Conservation (phyloP, 495 filamentous ascomycete species). For the Talaromyces adpressus region DNA sequence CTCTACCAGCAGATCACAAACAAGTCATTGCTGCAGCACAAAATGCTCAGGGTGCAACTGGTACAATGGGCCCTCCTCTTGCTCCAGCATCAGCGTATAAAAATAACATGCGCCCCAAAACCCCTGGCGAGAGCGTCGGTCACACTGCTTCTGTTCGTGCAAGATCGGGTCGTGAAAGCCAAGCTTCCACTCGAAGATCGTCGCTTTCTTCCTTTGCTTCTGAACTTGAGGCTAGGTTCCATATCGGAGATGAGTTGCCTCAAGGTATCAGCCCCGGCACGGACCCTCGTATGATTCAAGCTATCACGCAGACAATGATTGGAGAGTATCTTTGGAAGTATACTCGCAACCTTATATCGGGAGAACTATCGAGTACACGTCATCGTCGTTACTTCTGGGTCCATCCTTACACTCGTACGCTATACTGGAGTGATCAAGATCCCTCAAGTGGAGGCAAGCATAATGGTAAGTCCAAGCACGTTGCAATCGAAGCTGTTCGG, state of each 20-base stretch:
- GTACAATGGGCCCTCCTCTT: conserved; percentile 77
- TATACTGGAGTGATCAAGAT: conserved; percentile 95
- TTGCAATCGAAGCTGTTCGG: conserved; percentile 85
- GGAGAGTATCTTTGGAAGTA: conserved; percentile 99
- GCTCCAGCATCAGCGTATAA: conserved; percentile 75
- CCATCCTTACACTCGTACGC: conserved; percentile 90
- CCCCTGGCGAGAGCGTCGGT: conserved; percentile 49
- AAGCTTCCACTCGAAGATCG: conserved; percentile 58
- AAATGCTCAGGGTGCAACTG: conserved; percentile 33
- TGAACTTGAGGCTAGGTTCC: conserved; percentile 84
- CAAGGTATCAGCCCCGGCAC: conserved; percentile 53
- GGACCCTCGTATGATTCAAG: conserved; percentile 97
- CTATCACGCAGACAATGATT: conserved; percentile 99
- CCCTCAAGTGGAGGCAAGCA: conserved; percentile 68
- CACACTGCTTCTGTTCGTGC: conserved; percentile 37
- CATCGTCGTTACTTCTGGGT: conserved; percentile 98
- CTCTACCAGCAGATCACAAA: conserved; percentile 74
- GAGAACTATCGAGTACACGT: conserved; percentile 76
- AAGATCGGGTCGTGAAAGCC: conserved; percentile 30
- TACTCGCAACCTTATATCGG: conserved; percentile 81
- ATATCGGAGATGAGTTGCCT: conserved; percentile 50
- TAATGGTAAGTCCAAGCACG: conserved; percentile 87
- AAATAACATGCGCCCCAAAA: conserved; percentile 56
- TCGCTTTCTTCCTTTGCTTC: conserved; percentile 94
- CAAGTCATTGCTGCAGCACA: conserved; percentile 77